These are phyloP conservation scores for Globisporangium nodosum DNA, from an alignment of 352 stramenopile genomes.

Conservation along the genomic window DNA sequence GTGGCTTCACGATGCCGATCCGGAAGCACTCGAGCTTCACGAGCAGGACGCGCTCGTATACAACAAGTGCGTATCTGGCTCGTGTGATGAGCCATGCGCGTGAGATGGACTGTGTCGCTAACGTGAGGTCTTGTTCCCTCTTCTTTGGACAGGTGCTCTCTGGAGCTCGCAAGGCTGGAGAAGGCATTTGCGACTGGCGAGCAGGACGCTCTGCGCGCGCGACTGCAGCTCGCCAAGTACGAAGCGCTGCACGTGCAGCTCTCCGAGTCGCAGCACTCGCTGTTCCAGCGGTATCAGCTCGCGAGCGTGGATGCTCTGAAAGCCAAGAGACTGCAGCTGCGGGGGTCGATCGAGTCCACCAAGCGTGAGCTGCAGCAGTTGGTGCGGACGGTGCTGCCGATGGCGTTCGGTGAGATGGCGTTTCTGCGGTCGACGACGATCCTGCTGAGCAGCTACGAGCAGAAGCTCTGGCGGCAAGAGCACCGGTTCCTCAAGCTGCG, in stretches of 20 bases:
- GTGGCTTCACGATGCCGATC: constrained; percentile 31
- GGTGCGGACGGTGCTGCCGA: constrained; percentile 15
- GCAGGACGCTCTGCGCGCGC: constrained; percentile 25
- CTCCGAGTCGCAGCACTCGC: constrained; percentile 10
- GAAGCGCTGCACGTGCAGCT: constrained; percentile 17
- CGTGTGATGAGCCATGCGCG: neutral
- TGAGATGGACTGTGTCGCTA: neutral
- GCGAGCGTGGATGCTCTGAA: constrained; percentile 20
- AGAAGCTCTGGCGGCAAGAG: constrained; percentile 41
- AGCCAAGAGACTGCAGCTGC: constrained; percentile 7
- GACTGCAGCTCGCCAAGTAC: constrained; percentile 23
- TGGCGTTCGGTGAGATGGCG: constrained; percentile 24
- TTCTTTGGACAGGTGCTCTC: constrained; percentile 18
- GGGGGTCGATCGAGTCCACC: constrained; percentile 12
- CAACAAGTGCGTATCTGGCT: constrained; percentile 17
- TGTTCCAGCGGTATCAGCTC: constrained; percentile 34
- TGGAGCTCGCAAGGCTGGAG: constrained; percentile 29
- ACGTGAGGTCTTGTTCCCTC: neutral
- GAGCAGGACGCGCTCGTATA: constrained; percentile 34
- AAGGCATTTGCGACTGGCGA: constrained; percentile 28
- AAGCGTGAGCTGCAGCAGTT: constrained; percentile 23
- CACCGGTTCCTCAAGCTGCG: constrained; percentile 30
- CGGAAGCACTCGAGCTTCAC: constrained; percentile 21
- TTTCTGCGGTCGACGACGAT: constrained; percentile 34
- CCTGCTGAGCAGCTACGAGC: constrained; percentile 36